Base-by-base conservation (phyloP, 768 basidiomycete genomes). In the Dentipellis sp. region DNA sequence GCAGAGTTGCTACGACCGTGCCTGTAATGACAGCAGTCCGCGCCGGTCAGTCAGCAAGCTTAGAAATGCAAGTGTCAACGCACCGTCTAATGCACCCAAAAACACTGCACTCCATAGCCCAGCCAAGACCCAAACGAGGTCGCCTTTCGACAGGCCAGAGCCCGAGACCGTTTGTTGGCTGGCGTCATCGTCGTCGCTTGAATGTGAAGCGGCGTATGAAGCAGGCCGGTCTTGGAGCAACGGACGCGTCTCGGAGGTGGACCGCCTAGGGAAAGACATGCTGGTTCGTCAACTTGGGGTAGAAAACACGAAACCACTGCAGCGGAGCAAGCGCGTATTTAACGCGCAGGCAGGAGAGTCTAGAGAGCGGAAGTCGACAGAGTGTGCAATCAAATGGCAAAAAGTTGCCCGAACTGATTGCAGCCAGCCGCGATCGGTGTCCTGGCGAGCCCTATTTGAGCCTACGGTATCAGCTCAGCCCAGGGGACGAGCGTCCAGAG, bases 31-130 rank as follows among this genome's bases (percentile, higher is more conserved):
- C 50, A 50, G 56, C 45, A 36, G 52, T 19, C 19, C 21, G 49
- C 29, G 19, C 34, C n/a, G 35, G 21, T 46, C 10, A 49, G 22
- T 29, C 48, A 49, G 23, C 21, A 22, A 21, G 7, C 10, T 50
- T 22, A 9, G 23, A 11, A 16, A 45, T 42, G 53, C 40, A 48
- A 52, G 47, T 55, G 59, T 37, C 47, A 9, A 21, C 75, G 56
- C 67, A 87, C 90, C 90, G 67, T 93, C 91, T 64, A 94, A 78
- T 45, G 91, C 89, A 64, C 87, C 88, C 54, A 94, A 73, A 65
- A 94, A 83, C 19, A 92, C 86, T 40, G 84, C 86, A 61, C 83
- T 86, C 89, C 89, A 92, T 54, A 92, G 72, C 10, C 83, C 89
- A 45, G 80, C 75, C 52, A 92, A 75, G 59, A 91, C 83, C 86